Base-by-base conservation (phyloP, 768 basidiomycete species). In the Mycena capillaripes region DNA sequence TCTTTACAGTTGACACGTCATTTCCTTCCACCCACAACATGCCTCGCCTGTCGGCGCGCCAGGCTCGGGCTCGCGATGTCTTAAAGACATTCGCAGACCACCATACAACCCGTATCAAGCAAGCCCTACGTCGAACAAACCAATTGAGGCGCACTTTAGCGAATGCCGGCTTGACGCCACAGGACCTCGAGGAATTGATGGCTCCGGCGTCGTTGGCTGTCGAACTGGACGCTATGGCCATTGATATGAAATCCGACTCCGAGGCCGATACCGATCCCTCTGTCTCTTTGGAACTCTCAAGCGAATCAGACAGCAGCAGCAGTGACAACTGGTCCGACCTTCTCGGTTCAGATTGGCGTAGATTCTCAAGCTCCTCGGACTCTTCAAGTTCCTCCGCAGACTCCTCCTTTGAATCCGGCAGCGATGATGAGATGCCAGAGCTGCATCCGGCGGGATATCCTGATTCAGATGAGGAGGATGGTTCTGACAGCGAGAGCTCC, bases 381-480 rank as follows among this genome's bases (percentile, higher is more conserved):
- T 56, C 55, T 19, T 50, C 50, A n/a, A 27, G 30, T 14, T 53
- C 52, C 12, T 53, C 52, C 3, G 12, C 25, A 17, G 52, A 29
- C 5, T 30, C 27, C 52, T 12, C 29, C 52, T 53, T 53, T 9
- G 52, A n/a, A 27, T 42, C 25, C 48, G 23, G 42, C 42, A 19
- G 42, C 5, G 62, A 64, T 23, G 64, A 66, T 4, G 64, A 66
- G 11, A 55, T 50, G 44, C 53, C 64, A 12, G 64, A 55, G 32
- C 27, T 52, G 53, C 56, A n/a, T 36, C 34, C 56, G n/a, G 2
- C 29, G 5, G 56, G 44, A 21, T 36, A 44, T 52, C 36, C 42
- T 3, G 53, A 57, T 30, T 42, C 29, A 56, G 30, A 55, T 30
- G 55, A 56, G n/a, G 34, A 40, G 25, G 66, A 59, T 25, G 55